Conservation (phyloP, 208 protist species). For the Wallacemonas collosoma region DNA sequence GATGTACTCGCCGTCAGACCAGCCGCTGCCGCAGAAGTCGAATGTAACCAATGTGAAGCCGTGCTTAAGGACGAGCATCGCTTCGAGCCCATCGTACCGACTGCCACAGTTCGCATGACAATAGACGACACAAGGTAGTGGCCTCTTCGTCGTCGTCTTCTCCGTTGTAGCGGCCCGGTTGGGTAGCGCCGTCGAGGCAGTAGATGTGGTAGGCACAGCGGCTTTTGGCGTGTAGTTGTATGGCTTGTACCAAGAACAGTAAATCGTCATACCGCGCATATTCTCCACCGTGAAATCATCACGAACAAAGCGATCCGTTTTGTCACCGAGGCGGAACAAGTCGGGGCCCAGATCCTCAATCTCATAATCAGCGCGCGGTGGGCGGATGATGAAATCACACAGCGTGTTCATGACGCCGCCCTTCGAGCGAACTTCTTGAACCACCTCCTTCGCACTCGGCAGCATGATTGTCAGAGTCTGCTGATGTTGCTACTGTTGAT, state of each 20-base stretch:
- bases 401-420: slow-evolving; percentile 66
- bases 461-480: slow-evolving; percentile 17
- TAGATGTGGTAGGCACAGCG: background rate
- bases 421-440: slow-evolving; percentile 39
- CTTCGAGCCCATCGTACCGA: slow-evolving; percentile 79
- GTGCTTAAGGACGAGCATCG: slow-evolving; percentile 75
- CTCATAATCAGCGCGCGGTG: slow-evolving; percentile 66
- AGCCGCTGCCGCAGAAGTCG: slow-evolving; percentile 93
- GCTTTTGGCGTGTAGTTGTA: slow-evolving; percentile 5
- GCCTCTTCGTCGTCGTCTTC: slow-evolving; percentile 13
- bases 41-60: slow-evolving; percentile 93
- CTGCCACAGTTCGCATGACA: slow-evolving; percentile 90
- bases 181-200: background rate
- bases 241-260: slow-evolving; percentile 86
- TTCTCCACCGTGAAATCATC: slow-evolving; percentile 81
- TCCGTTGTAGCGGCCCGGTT: background rate
- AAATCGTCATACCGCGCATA: slow-evolving; percentile 75
- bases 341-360: slow-evolving; percentile 57
- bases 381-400: slow-evolving; percentile 89
- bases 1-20: slow-evolving; percentile 95
- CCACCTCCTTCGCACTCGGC: slow-evolving; percentile 40
- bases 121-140: slow-evolving; percentile 90
- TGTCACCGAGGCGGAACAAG: slow-evolving; percentile 63
- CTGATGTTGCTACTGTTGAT: too few species aligned
- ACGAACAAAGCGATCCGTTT: slow-evolving; percentile 47